Evolutionary conservation across 2,329 filamentous ascomycete genomes (phyloP), one percentile per base, ranked within the genome.

Genomic region (Calonectria montana): DNA sequence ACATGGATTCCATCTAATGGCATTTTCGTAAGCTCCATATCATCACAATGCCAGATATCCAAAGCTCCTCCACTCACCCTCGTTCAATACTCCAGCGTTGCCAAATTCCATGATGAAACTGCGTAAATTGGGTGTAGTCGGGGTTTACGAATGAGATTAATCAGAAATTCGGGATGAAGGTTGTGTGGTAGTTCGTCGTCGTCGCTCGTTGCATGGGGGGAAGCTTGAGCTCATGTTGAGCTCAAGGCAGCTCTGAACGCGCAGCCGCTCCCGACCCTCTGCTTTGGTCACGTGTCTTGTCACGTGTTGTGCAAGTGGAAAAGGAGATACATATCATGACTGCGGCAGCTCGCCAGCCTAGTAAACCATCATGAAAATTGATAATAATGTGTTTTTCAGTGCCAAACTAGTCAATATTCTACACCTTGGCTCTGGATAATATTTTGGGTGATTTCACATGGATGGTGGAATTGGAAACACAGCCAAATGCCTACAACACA

Each of bases 1-100:
- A 99, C 90, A 85, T 99, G 97, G 84, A 99, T 98, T 84, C 97
- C 97, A 96, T 99, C 97, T 98, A 81, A 59, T 67, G 45, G 53
- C 65, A 65, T 68, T 48, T 48, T 16, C 35, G 72, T 79, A 66
- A 80, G 79, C 75, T 76, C 73, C 65, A 66, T 70, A 50, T 69
- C 71, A 69, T 64, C 39, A 61, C 37, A 35, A 67, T 69, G 66
- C 69, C 66, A 72, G 65, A 61, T 72, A 76, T 76, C 72, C 74
- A 73, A 65, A 75, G 74, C 72, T 74, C 55, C 68, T 18, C 61
- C 63, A 78, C 81, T 77, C 84, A 92, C 91, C 91, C 87, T 92
- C 90, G 78, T 89, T 92, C 79, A 93, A 82, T 79, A 87, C 87
- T 81, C 91, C 91, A 77, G 88, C 88, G 73, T 84, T 89, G 72